Base-by-base conservation (phyloP, 1,284 basidiomycete genomes). In the Marasmius sp. region DNA sequence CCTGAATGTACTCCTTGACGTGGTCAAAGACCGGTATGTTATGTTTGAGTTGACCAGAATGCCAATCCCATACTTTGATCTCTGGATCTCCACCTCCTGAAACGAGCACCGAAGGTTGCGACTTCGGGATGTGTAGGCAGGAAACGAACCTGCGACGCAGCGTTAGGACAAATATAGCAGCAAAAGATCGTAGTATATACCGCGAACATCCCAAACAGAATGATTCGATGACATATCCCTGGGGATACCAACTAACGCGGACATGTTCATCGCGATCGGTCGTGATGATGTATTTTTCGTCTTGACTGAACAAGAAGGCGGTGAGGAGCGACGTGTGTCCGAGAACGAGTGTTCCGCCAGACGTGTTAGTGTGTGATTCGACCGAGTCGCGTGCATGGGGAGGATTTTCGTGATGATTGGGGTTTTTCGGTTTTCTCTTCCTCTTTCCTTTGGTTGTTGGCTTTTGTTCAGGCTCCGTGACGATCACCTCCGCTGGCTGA, bases 221-320 rank as follows among this genome's bases (percentile, higher is more conserved):
- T 61, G 83, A 85, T 72, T 97, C 93, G 61, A 97, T 91, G 39
- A 86, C 84, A 67, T 90, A 91, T 12, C 93, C 90, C 62, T 90
- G 80, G 0, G 95, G 95, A 71, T 86, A 97, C 84, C 91, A 87
- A 69, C 92, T 94, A n/a, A 96, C 84, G 58, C 95, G 83, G 58
- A 98, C 90, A 71, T 97, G 95, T 72, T 97, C 95, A 70, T 97
- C 95, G 51, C 95, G 79, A 72, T 97, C 95, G 0, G 93, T 90
- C 0, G 94, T 93, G 67, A 97, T 82, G 69, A 98, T 87, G 69
- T 83, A 88, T 61, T 81, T 82, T 65, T 89, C 86, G 69, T 93
- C 87, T 0, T 74, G 70, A 0, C 88, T 84, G 57, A 96, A 82
- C 47, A 88, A 68, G 70, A 92, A 87, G 1, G 83, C 75, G 4